A percentile compares a stretch with the other conserved stretches of the same genome.
These are phyloP conservation scores for Colletotrichum sp. DNA, from an alignment of 2,329 filamentous ascomycete genomes.

Conservation along the genomic window DNA sequence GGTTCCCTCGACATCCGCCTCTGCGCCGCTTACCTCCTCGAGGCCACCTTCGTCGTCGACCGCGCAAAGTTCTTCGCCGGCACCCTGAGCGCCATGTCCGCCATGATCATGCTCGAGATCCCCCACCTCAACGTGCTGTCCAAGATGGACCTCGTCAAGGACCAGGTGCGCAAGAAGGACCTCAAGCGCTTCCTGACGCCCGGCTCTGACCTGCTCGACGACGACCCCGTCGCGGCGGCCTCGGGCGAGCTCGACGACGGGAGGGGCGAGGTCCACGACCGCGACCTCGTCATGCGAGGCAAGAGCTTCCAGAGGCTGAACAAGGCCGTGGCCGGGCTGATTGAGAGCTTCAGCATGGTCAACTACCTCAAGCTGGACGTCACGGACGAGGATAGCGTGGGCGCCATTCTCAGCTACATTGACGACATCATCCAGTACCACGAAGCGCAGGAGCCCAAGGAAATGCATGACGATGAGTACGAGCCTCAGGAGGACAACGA, in stretches of 20 bases:
- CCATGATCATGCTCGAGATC: constrained; percentile 98
- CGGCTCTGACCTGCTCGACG: constrained; percentile 81
- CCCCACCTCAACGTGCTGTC: constrained; percentile 95
- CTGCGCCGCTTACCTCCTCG: constrained; percentile 92
- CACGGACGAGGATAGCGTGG: constrained; percentile 91
- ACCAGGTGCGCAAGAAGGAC: constrained; percentile 85
- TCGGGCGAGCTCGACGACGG: constrained; percentile 52
- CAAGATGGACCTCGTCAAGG: constrained; percentile 97
- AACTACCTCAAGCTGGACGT: constrained; percentile 91
- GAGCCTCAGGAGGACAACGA: constrained; percentile 29
- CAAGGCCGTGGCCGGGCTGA: constrained; percentile 84
- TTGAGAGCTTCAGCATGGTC: constrained; percentile 98
- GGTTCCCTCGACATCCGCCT: constrained; percentile 88
- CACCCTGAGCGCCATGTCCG: constrained; percentile 94
- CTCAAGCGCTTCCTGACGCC: constrained; percentile 90
- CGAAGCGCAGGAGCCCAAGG: constrained; percentile 89
- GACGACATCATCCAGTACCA: constrained; percentile 94
- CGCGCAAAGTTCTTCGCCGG: constrained; percentile 97
- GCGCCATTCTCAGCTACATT: constrained; percentile 84
- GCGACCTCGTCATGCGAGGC: constrained; percentile 78
- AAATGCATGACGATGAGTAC: constrained; percentile 69
- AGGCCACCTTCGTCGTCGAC: constrained; percentile 95
- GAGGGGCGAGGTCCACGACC: constrained; percentile 65
- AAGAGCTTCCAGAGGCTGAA: constrained; percentile 84
- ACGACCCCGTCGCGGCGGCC: constrained; percentile 59